These are phyloP conservation scores for Mrakia gelida DNA, from an alignment of 768 basidiomycete genomes.

Conservation along the genomic window DNA sequence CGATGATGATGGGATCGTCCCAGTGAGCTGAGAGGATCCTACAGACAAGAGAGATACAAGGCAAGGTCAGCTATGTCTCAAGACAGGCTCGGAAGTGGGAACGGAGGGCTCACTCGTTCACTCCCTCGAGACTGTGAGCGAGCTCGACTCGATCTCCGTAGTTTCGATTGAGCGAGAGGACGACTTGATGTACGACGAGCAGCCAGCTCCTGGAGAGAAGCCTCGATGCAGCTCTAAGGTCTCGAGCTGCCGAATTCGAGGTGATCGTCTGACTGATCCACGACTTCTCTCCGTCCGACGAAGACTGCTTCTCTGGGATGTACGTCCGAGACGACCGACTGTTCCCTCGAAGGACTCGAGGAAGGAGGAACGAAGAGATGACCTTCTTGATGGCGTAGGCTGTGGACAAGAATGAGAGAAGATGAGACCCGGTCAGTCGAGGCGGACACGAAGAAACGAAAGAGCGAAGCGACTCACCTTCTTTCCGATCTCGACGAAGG, in stretches of 20 bases:
- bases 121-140: conserved; percentile 60
- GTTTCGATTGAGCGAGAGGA: conserved; percentile 67
- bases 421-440: too few relatives aligned
- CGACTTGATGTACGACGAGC: conserved; percentile 63
- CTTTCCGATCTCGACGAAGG: conserved; percentile 63
- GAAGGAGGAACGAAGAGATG: conserved; percentile 12
- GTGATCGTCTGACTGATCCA: neutral
- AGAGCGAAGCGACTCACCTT: conserved; percentile 58
- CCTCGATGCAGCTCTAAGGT: neutral
- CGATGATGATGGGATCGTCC: conserved; percentile 70
- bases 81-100: too few relatives aligned
- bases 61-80: too few relatives aligned
- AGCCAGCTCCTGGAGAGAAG: conserved; percentile 62
- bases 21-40: conserved; percentile 64
- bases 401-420: neutral
- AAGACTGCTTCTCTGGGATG: neutral
- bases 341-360: neutral
- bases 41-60: neutral
- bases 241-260: neutral
- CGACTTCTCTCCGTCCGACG: neutral
- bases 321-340: conserved; percentile 13
- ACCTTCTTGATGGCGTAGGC: conserved; percentile 19
- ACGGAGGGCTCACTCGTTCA: conserved; percentile 49
- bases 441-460: neutral
- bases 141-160: conserved; percentile 66